A percentile compares a stretch with the other conserved stretches of the same genome.
These are phyloP conservation scores for Acorus gramineus DNA, from an alignment of 106 monocot genomes.

Conservation along the genomic window DNA sequence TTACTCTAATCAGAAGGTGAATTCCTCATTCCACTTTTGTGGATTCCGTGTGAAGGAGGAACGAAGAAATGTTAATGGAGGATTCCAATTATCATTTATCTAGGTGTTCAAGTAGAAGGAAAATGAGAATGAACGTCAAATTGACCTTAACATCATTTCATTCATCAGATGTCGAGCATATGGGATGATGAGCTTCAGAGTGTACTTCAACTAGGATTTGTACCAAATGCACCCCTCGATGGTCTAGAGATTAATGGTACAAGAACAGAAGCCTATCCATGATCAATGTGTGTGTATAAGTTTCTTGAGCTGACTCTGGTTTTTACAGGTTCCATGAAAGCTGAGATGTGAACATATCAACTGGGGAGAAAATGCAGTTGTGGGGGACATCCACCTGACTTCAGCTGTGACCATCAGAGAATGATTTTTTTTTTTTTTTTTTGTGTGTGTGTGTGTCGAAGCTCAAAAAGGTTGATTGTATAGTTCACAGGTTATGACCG, in stretches of 20 bases:
- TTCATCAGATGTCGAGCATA: conserved; percentile 19
- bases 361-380: background rate
- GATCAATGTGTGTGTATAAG: background rate
- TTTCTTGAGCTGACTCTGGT: background rate
- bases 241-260: conserved; percentile 18
- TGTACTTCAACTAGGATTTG: conserved; percentile 20
- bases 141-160: no score
- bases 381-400: background rate
- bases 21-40: background rate
- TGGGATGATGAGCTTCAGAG: conserved; percentile 36
- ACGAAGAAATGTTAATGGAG: background rate
- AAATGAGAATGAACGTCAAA: no score
- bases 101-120: background rate
- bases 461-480: conserved; percentile 5
- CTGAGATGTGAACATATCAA: conserved; percentile 3
- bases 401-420: background rate
- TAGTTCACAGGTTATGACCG: conserved; percentile 2
- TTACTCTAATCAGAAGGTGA: background rate
- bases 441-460: background rate
- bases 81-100: background rate
- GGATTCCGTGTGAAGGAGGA: background rate
- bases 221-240: conserved; percentile 7
- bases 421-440: background rate
- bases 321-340: conserved; percentile 27
- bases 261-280: background rate